Conservation (phyloP, 2,329 filamentous ascomycete species). For the Falciphora oryzae region DNA sequence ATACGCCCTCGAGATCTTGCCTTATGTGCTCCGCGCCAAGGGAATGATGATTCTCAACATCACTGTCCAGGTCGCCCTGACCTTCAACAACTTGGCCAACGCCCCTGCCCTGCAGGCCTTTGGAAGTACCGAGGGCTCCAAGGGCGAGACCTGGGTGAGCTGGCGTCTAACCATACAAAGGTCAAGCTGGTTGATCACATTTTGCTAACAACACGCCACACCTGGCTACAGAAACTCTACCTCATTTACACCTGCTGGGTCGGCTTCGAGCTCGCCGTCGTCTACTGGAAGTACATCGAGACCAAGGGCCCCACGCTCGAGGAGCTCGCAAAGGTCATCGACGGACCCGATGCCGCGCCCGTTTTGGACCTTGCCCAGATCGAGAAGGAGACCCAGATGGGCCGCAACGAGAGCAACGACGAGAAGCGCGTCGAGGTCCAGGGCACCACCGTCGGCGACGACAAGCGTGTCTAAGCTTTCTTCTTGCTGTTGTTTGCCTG, state of each 20-base stretch:
- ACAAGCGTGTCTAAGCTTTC: not conserved
- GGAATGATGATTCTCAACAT: constrained; percentile 9
- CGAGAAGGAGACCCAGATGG: constrained; percentile 26
- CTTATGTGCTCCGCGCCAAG: constrained; percentile 29
- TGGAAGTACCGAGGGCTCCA: constrained; percentile 1
- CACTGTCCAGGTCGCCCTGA: constrained; percentile 4
- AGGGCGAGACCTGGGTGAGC: not conserved
- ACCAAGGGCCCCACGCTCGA: constrained; percentile 8
- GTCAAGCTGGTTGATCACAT: too few relatives aligned
- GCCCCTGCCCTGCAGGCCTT: constrained; percentile 7
- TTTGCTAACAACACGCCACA: not conserved
- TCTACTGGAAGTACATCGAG: constrained; percentile 9
- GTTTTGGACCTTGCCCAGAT: constrained; percentile 7
- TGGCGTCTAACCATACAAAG: too few relatives aligned
- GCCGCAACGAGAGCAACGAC: constrained; percentile 26
- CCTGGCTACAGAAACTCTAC: constrained; percentile 5
- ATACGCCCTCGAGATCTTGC: constrained; percentile 40
- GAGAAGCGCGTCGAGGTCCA: constrained; percentile 18
- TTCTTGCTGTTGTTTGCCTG: not conserved
- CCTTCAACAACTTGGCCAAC: constrained; percentile 9
- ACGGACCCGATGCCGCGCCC: constrained; percentile 6
- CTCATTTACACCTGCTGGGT: constrained; percentile 9
- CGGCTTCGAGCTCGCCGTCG: constrained; percentile 3
- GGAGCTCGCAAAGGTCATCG: constrained; percentile 9
- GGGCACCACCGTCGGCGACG: too few relatives aligned